Percentiles rank a stretch among this genome's conserved stretches.
Conservation (phyloP, 75 land plant species). For the Cunninghamia lanceolata region DNA sequence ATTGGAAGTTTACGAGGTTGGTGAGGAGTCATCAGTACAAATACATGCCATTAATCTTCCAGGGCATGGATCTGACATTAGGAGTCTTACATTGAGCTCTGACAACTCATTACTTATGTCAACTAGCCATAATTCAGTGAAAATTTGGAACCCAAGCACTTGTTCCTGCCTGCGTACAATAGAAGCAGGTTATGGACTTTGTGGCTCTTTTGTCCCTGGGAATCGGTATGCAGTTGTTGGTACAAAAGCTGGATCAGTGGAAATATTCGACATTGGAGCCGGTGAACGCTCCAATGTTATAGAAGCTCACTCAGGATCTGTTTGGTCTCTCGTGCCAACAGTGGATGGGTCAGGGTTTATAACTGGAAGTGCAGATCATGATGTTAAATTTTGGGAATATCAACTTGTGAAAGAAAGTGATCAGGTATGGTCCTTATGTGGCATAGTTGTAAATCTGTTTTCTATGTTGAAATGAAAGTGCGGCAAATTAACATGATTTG, state of each 20-base stretch:
- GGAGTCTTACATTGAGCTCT: constrained; percentile 78
- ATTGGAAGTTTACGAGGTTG: constrained; percentile 73
- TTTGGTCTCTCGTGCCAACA: constrained; percentile 62
- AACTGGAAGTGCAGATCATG: constrained; percentile 88
- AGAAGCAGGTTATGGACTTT: constrained; percentile 89
- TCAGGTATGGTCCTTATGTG: constrained; percentile 31
- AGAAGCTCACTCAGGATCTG: constrained; percentile 76
- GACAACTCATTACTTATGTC: constrained; percentile 87
- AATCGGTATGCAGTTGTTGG: constrained; percentile 87
- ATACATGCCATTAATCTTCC: constrained; percentile 64
- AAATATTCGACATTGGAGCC: constrained; percentile 85
- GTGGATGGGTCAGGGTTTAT: constrained; percentile 87
- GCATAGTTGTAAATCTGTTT: neutral
- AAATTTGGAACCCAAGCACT: constrained; percentile 96
- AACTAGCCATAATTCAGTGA: constrained; percentile 85
- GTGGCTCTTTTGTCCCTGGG: constrained; percentile 72
- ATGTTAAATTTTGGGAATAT: constrained; percentile 96
- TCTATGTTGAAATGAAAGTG: neutral
- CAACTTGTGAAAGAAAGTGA: constrained; percentile 44
- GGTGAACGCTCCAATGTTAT: constrained; percentile 58
- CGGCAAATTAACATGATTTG: neutral
- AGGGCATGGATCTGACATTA: constrained; percentile 86
- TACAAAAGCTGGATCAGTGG: constrained; percentile 79
- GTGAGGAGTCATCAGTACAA: constrained; percentile 30
- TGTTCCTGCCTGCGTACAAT: constrained; percentile 87